Conservation (phyloP, 148 eudicot genomes). For the Oxyria digyna region DNA sequence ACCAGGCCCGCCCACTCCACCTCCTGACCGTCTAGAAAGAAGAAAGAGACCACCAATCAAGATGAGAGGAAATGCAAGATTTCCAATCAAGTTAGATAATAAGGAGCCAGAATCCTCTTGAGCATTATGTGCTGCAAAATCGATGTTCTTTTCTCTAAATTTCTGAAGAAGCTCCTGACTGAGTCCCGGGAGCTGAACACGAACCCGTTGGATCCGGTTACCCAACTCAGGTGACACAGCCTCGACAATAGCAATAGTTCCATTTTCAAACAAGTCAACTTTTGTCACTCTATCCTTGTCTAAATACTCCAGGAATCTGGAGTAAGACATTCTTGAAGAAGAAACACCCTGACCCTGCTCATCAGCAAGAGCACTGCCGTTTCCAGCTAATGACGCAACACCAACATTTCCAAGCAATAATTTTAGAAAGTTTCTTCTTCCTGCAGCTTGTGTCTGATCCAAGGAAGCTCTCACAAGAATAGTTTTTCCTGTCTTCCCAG, state of each 20-base stretch:
- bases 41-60: conserved; percentile 93
- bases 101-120: conserved; percentile 89
- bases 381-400: conserved; percentile 35
- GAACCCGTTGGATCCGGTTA: conserved; percentile 87
- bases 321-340: conserved; percentile 97
- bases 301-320: conserved; percentile 86
- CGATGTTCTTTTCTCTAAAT: conserved; percentile 88
- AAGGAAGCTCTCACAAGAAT: conserved; percentile 41
- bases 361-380: conserved; percentile 72
- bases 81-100: conserved; percentile 85
- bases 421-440: conserved; percentile 74
- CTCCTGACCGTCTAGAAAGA: conserved; percentile 73
- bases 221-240: conserved; percentile 95
- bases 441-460: conserved; percentile 37
- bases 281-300: conserved; percentile 87
- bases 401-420: conserved; percentile 75
- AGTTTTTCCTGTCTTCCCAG: conserved; percentile 29
- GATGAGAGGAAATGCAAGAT: conserved; percentile 77
- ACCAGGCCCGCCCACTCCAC: conserved; percentile 99
- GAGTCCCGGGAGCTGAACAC: conserved; percentile 97
- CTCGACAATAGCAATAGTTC: conserved; percentile 96
- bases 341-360: conserved; percentile 93
- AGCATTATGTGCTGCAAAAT: conserved; percentile 96
- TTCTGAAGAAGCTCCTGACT: conserved; percentile 98
- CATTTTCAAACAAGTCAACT: conserved; percentile 91